Conservation (phyloP, 73 alveolate genomes). For the Vitrella brassicaformis region DNA sequence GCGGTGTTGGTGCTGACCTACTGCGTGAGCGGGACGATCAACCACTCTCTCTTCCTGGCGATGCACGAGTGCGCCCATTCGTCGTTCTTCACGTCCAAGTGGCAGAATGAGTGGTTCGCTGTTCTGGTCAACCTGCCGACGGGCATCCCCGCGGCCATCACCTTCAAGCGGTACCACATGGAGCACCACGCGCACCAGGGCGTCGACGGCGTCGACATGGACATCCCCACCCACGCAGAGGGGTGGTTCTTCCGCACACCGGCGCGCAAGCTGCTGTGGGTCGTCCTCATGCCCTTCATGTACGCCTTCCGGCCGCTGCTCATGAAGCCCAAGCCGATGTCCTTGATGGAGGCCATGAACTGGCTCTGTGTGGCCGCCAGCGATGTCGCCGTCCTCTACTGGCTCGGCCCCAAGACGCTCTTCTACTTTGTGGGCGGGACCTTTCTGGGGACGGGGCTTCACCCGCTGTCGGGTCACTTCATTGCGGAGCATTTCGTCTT, state of each 20-base stretch:
- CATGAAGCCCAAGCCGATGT: background rate
- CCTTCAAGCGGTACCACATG: background rate
- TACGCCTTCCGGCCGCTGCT: background rate
- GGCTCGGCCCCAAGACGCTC: background rate
- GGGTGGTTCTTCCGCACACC: background rate
- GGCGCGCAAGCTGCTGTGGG: background rate
- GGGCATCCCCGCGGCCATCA: background rate
- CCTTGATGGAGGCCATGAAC: background rate
- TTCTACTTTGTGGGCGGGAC: background rate
- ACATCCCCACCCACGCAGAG: background rate
- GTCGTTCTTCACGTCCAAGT: background rate
- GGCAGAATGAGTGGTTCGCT: background rate
- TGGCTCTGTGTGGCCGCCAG: background rate
- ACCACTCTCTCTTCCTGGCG: background rate
- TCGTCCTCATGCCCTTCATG: background rate
- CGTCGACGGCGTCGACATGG: background rate
- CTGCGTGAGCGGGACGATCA: background rate
- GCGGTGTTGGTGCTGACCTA: background rate
- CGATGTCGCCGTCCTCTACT: background rate
- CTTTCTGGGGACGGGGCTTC: background rate
- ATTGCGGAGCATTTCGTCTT: constrained; percentile 56
- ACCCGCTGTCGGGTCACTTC: constrained; percentile 41
- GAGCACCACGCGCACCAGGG: background rate
- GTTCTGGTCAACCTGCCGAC: background rate
- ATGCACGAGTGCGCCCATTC: background rate